Conservation (phyloP, 352 stramenopile genomes). For the Globisporangium cederbergense region DNA sequence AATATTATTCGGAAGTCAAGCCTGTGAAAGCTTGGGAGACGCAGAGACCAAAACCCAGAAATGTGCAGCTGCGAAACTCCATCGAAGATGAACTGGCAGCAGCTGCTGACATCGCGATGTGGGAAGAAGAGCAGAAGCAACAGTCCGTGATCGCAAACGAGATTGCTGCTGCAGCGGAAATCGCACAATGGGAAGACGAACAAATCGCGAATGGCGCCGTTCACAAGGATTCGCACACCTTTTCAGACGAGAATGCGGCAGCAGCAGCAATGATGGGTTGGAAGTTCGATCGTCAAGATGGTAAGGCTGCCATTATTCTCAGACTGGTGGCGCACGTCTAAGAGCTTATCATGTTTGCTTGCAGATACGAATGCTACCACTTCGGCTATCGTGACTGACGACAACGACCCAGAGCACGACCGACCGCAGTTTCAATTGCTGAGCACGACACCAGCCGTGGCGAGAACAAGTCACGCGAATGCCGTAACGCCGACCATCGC, state of each 20-base stretch:
- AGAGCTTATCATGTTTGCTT: neutral
- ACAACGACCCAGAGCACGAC: conserved; percentile 1
- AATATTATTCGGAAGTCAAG: neutral
- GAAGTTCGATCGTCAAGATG: conserved; percentile 18
- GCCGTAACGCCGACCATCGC: neutral
- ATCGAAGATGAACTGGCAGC: conserved; percentile 34
- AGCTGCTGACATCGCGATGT: conserved; percentile 41
- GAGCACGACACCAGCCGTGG: neutral
- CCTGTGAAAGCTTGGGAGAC: neutral
- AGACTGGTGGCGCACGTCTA: neutral
- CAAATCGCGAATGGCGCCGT: neutral
- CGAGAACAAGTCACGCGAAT: neutral
- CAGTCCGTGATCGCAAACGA: conserved; percentile 15
- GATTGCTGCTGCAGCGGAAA: conserved; percentile 13
- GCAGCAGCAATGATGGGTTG: conserved; percentile 28
- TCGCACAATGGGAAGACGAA: conserved; percentile 18
- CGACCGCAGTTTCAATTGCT: conserved; percentile 15
- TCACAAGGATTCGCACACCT: neutral
- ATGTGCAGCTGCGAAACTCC: neutral
- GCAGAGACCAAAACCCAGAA: neutral
- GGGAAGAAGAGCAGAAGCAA: conserved; percentile 36
- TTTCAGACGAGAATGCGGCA: conserved; percentile 37
- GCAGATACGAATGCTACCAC: no score
- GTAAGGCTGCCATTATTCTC: neutral
- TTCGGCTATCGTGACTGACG: conserved; percentile 2